phyloP scores from a whole-genome alignment of 2,329 filamentous ascomycete genomes.

The Neonectria ditissima region DNA sequence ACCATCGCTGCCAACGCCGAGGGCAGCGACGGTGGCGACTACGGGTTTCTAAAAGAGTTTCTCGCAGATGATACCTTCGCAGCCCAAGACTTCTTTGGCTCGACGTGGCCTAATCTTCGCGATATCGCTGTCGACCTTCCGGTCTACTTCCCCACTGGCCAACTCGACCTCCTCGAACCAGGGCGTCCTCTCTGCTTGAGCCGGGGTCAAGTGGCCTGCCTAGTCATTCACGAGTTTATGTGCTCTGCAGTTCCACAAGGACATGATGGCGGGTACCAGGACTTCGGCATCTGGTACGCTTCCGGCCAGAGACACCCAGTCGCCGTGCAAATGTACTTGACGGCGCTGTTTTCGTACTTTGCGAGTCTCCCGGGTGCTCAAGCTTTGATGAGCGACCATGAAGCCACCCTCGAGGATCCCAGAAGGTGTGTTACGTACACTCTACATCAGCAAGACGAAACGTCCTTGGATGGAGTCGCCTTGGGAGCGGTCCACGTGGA shows the following conservation, averaged over 20 bases:
- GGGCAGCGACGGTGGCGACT: constrained; percentile 37
- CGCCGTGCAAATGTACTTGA: constrained; percentile 47
- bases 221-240: constrained; percentile 50
- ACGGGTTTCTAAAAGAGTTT: constrained; percentile 32
- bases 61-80: background rate
- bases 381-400: constrained; percentile 10
- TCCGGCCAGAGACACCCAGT: constrained; percentile 47
- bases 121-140: constrained; percentile 38
- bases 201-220: constrained; percentile 43
- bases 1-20: constrained; percentile 42
- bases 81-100: constrained; percentile 20
- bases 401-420: accelerated
- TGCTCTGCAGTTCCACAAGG: constrained; percentile 41
- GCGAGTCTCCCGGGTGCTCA: constrained; percentile 23
- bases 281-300: constrained; percentile 51
- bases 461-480: constrained; percentile 2
- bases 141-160: constrained; percentile 34
- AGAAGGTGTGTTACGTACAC: constrained; percentile 34
- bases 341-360: constrained; percentile 48
- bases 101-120: constrained; percentile 42
- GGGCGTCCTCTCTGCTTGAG: constrained; percentile 35
- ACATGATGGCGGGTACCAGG: constrained; percentile 43
- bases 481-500: constrained; percentile 31
- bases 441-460: constrained; percentile 27
- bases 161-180: constrained; percentile 33